Conservation (phyloP, 108 stramenopile genomes). For the Nitzschia palea region DNA sequence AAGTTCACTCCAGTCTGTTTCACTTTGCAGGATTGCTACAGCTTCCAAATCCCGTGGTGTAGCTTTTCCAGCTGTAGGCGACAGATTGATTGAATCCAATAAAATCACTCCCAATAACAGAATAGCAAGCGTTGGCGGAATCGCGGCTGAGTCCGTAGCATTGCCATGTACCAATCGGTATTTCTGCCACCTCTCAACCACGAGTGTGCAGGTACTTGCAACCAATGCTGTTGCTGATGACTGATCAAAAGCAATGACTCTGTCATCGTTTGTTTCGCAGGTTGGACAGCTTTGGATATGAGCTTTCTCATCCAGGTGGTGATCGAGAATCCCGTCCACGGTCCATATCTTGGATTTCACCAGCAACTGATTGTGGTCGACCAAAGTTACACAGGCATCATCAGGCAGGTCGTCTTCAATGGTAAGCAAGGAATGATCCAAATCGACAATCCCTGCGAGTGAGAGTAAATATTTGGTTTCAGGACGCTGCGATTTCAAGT, state of each 20-base stretch:
- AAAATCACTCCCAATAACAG: constrained; percentile 79
- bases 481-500: constrained; percentile 52
- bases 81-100: constrained; percentile 80
- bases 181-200: constrained; percentile 44
- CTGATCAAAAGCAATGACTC: constrained; percentile 66
- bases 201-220: constrained; percentile 63
- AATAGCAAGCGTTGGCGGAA: constrained; percentile 39
- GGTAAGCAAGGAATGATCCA: constrained; percentile 32
- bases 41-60: constrained; percentile 66
- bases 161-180: neutral
- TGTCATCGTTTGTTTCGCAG: neutral
- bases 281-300: constrained; percentile 53
- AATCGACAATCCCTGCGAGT: constrained; percentile 5
- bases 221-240: constrained; percentile 37
- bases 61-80: constrained; percentile 64
- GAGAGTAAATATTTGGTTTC: constrained; percentile 63
- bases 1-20: constrained; percentile 50
- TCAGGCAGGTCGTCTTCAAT: constrained; percentile 24
- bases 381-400: constrained; percentile 45
- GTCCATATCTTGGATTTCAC: constrained; percentile 21
- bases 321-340: constrained; percentile 76
- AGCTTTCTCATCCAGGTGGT: constrained; percentile 66
- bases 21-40: constrained; percentile 36
- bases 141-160: constrained; percentile 1
- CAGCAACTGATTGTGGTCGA: constrained; percentile 67